Conservation (phyloP, 2,329 filamentous ascomycete genomes). For the Colletotrichum sp. region DNA sequence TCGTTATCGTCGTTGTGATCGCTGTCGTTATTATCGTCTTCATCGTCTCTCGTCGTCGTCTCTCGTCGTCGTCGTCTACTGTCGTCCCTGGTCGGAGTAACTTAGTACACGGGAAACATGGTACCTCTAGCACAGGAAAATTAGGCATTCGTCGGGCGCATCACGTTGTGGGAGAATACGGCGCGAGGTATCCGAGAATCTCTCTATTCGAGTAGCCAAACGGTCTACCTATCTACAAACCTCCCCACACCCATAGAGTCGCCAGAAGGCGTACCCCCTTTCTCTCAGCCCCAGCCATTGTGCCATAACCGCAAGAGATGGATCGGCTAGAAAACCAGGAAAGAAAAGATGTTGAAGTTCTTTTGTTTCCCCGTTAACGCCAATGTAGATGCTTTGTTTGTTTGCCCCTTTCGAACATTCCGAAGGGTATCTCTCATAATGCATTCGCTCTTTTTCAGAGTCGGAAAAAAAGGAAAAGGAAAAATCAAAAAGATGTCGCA, state of each 20-base stretch:
- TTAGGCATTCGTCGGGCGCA: rapidly evolving
- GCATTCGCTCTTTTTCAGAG: constrained; percentile 29
- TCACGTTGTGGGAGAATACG: no score
- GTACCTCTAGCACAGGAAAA: no score
- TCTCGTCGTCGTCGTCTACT: no score
- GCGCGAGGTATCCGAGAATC: neutral
- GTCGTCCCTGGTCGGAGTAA: no score
- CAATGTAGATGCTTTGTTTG: constrained; percentile 27
- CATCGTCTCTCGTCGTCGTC: no score
- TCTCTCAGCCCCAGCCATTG: neutral
- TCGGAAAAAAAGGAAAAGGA: constrained; percentile 1
- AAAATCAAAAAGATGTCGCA: neutral
- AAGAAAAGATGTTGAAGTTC: constrained; percentile 54
- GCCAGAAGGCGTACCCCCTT: neutral
- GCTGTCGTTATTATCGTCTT: no score
- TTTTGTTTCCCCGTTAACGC: constrained; percentile 51
- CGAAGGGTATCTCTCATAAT: constrained; percentile 44
- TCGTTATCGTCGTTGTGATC: no score
- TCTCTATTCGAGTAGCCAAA: constrained; percentile 14
- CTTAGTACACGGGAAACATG: no score
- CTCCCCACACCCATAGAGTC: neutral
- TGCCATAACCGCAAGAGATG: constrained; percentile 14
- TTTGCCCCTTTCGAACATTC: constrained; percentile 22
- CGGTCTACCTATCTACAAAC: constrained; percentile 3
- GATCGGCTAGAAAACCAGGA: constrained; percentile 46